Evolutionary conservation across 2,329 filamentous ascomycete species (phyloP), one percentile per base, ranked within the genome.

Genomic region (Emergomyces africanus): DNA sequence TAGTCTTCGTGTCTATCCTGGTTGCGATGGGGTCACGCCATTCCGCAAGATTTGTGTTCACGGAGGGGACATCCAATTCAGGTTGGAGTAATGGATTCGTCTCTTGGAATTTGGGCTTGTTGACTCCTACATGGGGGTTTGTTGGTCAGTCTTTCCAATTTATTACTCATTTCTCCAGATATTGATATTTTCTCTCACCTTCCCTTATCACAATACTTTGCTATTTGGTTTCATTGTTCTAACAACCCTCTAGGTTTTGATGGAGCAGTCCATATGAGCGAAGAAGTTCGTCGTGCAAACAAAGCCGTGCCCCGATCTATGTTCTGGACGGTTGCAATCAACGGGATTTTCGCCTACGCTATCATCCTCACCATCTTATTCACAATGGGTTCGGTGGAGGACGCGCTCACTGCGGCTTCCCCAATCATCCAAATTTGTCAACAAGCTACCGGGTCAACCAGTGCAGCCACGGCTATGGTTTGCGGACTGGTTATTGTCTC

Each of bases 231-330:
- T 25, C 12, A 20, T 23, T 35, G 18, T n/a, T n/a, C 33, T 61
- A 46, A 53, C 58, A 12, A 63, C 33, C 0, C 30, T 1, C 54
- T 60, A 74, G 77, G 77, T 12, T 77, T 77, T 55, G 78, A 80
- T 51, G 72, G 76, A 10, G 74, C 75, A 14, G 69, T 80, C 0
- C 78, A 80, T 59, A 77, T 79, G 73, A 75, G 74, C 28, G 74
- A 77, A 62, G 75, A 77, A 64, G 74, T 75, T 5, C 68, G 71
- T 5, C 70, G 77, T 57, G 72, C 78, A 2, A 76, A 76, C 55
- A 71, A 74, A 18, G 74, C 76, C 1, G 73, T 79, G 1, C 78
- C 77, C 0, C 70, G 72, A 18, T 74, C 73, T n/a, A 72, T 77
- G 57, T 68, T 78, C 49, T 75, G 75, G 65, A 72, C 75, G 0